Evolutionary conservation across 2,329 filamentous ascomycete genomes (phyloP).

Genomic region (Talaromyces sp.): DNA sequence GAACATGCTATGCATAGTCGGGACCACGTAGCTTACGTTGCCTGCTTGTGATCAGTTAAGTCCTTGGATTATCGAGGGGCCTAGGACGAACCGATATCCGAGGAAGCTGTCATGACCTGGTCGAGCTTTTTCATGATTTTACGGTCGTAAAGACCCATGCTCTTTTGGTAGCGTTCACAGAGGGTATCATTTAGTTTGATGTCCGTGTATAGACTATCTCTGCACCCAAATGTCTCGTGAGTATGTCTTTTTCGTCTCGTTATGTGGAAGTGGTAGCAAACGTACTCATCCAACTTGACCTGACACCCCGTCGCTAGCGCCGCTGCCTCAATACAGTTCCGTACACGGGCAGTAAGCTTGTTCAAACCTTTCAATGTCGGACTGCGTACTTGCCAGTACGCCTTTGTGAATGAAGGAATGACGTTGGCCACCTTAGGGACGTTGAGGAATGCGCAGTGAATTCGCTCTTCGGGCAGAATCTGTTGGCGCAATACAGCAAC

Average conservation of each 20-base stretch:
- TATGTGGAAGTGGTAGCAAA: background rate
- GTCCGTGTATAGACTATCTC: conserved; percentile 39
- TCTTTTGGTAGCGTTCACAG: conserved; percentile 42
- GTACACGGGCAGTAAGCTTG: conserved; percentile 27
- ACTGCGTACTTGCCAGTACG: conserved; percentile 47
- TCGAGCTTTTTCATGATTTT: conserved; percentile 35
- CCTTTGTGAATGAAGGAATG: conserved; percentile 51
- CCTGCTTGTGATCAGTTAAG: conserved; percentile 31
- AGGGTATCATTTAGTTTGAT: conserved; percentile 46
- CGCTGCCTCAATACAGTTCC: conserved; percentile 35
- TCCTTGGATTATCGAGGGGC: background rate
- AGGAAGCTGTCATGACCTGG: conserved; percentile 42
- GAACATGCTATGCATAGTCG: conserved; percentile 50
- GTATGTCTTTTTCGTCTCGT: conserved; percentile 15
- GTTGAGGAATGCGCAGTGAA: conserved; percentile 54
- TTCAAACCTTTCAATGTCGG: conserved; percentile 42
- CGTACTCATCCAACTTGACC: conserved; percentile 30
- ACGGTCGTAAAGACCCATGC: conserved; percentile 37
- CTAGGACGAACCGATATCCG: conserved; percentile 42
- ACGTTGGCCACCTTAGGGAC: conserved; percentile 55
- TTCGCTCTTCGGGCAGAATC: conserved; percentile 49
- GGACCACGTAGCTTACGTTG: conserved; percentile 49
- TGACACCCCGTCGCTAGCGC: conserved; percentile 36
- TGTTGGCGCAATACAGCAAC: conserved; percentile 56
- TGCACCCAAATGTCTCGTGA: background rate